Percentiles rank a stretch among this genome's conserved stretches.
Conservation (phyloP, 2,329 filamentous ascomycete genomes). For the Lachnellula hyalina region DNA sequence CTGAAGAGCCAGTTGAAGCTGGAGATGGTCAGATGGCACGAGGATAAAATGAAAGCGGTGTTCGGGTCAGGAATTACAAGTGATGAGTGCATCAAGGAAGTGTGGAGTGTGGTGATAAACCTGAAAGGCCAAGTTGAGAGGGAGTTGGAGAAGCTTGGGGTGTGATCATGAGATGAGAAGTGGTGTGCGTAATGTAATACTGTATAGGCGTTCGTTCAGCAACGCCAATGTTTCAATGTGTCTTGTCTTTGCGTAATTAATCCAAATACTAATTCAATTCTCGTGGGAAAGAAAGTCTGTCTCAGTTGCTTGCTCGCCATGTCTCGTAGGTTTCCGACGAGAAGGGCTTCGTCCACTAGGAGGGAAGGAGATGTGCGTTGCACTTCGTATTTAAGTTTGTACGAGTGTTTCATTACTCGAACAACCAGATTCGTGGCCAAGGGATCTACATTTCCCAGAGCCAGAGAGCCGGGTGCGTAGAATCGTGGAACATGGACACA, state of each 20-base stretch:
- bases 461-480: not conserved
- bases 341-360: not conserved
- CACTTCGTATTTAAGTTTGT: not conserved
- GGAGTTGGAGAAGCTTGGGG: constrained; percentile 2
- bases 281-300: no score
- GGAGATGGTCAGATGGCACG: constrained; percentile 14
- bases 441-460: not conserved
- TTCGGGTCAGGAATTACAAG: constrained; percentile 1
- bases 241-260: not conserved
- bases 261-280: no score
- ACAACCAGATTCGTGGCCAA: no score
- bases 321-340: not conserved
- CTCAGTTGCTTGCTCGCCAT: not conserved
- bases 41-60: constrained; percentile 8
- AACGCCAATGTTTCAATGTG: no score
- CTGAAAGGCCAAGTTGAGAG: constrained; percentile 7
- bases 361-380: not conserved
- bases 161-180: not conserved
- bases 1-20: constrained; percentile 11
- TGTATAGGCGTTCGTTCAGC: no score
- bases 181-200: not conserved
- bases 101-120: constrained; percentile 12
- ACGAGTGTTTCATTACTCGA: not conserved
- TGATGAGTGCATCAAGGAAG: constrained; percentile 7
- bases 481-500: not conserved